Conservation (phyloP, 441 rosid genomes). For the Erodium texanum region DNA sequence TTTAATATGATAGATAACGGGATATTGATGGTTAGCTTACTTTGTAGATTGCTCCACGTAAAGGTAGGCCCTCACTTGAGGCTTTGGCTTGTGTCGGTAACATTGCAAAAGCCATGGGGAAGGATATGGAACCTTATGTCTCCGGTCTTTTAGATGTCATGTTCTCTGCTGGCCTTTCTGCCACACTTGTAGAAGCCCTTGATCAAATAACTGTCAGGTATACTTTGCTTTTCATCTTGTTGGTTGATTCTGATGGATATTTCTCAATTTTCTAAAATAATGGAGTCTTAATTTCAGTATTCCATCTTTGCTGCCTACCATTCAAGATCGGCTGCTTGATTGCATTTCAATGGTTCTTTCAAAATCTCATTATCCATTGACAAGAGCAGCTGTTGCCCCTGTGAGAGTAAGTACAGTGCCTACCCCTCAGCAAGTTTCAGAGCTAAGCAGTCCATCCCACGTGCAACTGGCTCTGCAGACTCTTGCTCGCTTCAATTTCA, state of each 20-base stretch:
- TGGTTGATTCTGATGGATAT: conserved; percentile 13
- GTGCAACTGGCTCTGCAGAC: conserved; percentile 98
- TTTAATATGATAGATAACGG: background rate
- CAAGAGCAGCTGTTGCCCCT: conserved; percentile 52
- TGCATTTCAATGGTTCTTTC: conserved; percentile 84
- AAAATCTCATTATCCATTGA: conserved; percentile 61
- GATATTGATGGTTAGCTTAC: conserved; percentile 16
- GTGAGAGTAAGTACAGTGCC: conserved; percentile 51
- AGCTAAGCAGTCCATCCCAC: conserved; percentile 59
- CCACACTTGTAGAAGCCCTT: conserved; percentile 80
- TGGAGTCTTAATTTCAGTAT: conserved; percentile 51
- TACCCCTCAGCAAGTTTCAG: conserved; percentile 58
- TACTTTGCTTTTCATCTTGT: conserved; percentile 10
- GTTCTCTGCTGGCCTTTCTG: conserved; percentile 85
- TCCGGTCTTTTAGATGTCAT: conserved; percentile 79
- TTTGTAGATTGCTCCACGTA: conserved; percentile 92
- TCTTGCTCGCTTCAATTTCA: conserved; percentile 89
- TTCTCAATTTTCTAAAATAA: conserved; percentile 13
- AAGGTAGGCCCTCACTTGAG: conserved; percentile 93
- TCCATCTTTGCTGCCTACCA: conserved; percentile 78
- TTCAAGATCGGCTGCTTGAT: conserved; percentile 84
- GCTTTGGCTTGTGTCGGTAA: conserved; percentile 98
- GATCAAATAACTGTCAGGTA: conserved; percentile 83
- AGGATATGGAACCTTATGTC: conserved; percentile 75
- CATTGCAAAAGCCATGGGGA: conserved; percentile 97